phyloP scores from a whole-genome alignment of 176 grass and related monocot species.

The Oryza brachyantha region DNA sequence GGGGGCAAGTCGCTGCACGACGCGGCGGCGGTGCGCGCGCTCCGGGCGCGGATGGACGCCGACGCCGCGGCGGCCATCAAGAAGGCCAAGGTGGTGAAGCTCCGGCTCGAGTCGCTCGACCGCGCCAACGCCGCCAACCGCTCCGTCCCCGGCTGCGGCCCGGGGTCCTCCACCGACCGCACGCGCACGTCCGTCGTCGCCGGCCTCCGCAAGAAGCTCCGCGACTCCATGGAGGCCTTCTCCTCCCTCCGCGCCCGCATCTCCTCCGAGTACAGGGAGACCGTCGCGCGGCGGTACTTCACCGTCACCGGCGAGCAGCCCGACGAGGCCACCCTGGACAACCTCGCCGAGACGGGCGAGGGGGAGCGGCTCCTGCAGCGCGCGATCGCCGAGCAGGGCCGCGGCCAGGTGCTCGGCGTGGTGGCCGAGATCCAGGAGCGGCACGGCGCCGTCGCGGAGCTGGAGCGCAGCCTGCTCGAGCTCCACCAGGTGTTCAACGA shows the following conservation, averaged over 20 bases:
- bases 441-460: slow-evolving; percentile 66
- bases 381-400: slow-evolving; percentile 76
- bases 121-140: slow-evolving; percentile 95
- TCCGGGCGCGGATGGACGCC: slow-evolving; percentile 70
- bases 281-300: slow-evolving; percentile 74
- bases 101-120: slow-evolving; percentile 86
- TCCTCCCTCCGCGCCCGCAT: slow-evolving; percentile 56
- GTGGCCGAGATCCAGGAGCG: slow-evolving; percentile 95
- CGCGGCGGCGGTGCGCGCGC: slow-evolving; percentile 62
- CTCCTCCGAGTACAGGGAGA: slow-evolving; percentile 63
- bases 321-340: slow-evolving; percentile 72
- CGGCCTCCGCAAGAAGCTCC: slow-evolving; percentile 84
- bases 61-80: slow-evolving; percentile 64
- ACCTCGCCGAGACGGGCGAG: slow-evolving; percentile 57
- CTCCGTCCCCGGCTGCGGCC: slow-evolving; percentile 60
- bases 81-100: slow-evolving; percentile 90
- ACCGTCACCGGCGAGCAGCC: slow-evolving; percentile 66
- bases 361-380: slow-evolving; percentile 81
- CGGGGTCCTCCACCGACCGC: slow-evolving; percentile 52
- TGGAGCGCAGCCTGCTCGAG: slow-evolving; percentile 73
- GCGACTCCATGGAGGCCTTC: slow-evolving; percentile 80
- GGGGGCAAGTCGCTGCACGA: slow-evolving; percentile 75
- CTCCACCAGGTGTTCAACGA: slow-evolving; percentile 98
- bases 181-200: slow-evolving; percentile 78
- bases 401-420: slow-evolving; percentile 64